Evolutionary conservation across 2,329 filamentous ascomycete species (phyloP), one percentile per base, ranked within the genome.

Genomic region (Tolypocladium sp.): DNA sequence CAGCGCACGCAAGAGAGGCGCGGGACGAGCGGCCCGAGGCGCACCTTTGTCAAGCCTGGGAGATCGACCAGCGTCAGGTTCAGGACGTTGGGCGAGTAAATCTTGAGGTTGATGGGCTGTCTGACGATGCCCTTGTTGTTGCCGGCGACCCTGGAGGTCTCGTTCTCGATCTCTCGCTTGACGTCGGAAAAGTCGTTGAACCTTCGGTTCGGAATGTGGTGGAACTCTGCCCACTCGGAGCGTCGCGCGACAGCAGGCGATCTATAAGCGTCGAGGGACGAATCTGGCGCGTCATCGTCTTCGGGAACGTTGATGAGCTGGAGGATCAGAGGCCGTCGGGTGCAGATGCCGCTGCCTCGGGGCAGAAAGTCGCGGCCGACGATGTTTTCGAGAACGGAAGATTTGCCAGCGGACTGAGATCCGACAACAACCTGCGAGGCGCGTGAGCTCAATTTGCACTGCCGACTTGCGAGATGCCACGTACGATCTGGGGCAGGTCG

Each of bases 101-200:
- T 94, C 74, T 97, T 97, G 66, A 99, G 84, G 76, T 99, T 97
- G 74, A 99, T 99, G 61, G 94, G 92, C 72, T 96, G 91, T 63
- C 94, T 83, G 74, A 96, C 97, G 79, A 99, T 99, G 69, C 94
- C 94, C 77, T 97, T 97, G 79, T 99, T 99, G 77, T 85, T 95
- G 68, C 94, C 94, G 60, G 83, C 83, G 59, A 99, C 96, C 68
- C 94, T 87, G 60, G 91, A 86, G 25, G 95, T 99, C 78, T 99
- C 94, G 63, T 91, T 92, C 78, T 97, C 94, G 68, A 99, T 97
- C 77, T 99, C 94, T 70, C 90, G 86, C 76, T 95, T 94, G 67
- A 99, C 93, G 72, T 95, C 90, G 68, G 82, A 83, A 75, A 99
- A 99, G 74, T 97, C 91, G 66, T 88, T 91, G 77, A 95, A 95